These are phyloP conservation scores for Eucommia ulmoides DNA, from an alignment of 257 asterid genomes.

Conservation along the genomic window DNA sequence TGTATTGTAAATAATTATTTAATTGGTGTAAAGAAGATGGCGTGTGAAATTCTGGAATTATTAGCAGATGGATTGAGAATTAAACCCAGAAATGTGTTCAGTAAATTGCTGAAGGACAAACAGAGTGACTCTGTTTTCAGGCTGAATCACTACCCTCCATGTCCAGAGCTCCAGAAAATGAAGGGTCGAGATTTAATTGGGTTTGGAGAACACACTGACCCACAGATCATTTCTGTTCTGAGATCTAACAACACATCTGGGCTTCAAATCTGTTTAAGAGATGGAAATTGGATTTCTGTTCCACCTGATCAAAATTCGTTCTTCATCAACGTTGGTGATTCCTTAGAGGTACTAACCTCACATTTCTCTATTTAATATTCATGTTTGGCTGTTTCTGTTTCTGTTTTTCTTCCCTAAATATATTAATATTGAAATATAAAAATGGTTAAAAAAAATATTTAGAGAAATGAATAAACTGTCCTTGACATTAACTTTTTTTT, in stretches of 20 bases:
- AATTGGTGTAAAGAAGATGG: constrained; percentile 23
- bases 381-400: neutral
- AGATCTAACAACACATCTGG: neutral
- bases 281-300: constrained; percentile 7
- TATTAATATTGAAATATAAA: neutral
- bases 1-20: constrained; percentile 22
- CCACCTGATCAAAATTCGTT: constrained; percentile 11
- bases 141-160: constrained; percentile 12
- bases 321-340: constrained; percentile 12
- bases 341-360: constrained; percentile 6
- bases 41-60: constrained; percentile 25
- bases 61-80: constrained; percentile 25
- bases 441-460: neutral
- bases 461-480: neutral
- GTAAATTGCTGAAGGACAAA: constrained; percentile 25
- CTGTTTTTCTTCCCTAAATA: neutral
- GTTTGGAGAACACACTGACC: too few relatives aligned
- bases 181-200: neutral
- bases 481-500: neutral
- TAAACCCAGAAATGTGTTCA: constrained; percentile 20
- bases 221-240: too few relatives aligned
- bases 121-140: constrained; percentile 36
- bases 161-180: constrained; percentile 1
- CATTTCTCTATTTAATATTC: too few relatives aligned
- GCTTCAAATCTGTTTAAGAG: neutral